These are phyloP conservation scores for Trichoderma pleuroti DNA, from an alignment of 2,329 filamentous ascomycete genomes.

Conservation along the genomic window DNA sequence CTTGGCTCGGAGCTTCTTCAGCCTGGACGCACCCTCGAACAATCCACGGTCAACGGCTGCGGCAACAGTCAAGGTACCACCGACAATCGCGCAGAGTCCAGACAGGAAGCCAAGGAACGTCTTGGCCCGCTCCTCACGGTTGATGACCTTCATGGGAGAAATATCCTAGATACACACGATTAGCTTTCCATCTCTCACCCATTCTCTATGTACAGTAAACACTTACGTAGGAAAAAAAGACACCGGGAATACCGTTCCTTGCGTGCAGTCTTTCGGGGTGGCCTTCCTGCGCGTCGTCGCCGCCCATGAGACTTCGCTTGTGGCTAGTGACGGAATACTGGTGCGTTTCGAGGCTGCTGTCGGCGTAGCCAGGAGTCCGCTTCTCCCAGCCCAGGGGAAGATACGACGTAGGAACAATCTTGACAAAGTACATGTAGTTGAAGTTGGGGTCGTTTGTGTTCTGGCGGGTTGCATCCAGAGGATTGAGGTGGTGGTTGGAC, in stretches of 20 bases:
- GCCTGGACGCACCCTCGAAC: conserved; percentile 79
- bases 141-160: conserved; percentile 99
- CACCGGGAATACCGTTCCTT: conserved; percentile 86
- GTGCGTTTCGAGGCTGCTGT: conserved; percentile 80
- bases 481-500: conserved; percentile 90
- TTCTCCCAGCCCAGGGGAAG: conserved; percentile 86
- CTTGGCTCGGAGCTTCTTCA: conserved; percentile 80
- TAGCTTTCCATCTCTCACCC: neutral
- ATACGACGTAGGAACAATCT: conserved; percentile 95
- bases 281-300: conserved; percentile 78
- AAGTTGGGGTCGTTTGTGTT: conserved; percentile 74
- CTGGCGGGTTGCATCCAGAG: conserved; percentile 78
- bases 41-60: conserved; percentile 87
- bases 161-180: conserved; percentile 63
- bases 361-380: conserved; percentile 35
- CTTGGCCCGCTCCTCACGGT: conserved; percentile 86
- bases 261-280: conserved; percentile 92
- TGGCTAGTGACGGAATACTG: conserved; percentile 98
- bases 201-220: neutral
- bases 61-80: conserved; percentile 91
- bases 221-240: conserved; percentile 97
- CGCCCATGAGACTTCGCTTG: conserved; percentile 80
- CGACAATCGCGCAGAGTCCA: conserved; percentile 89
- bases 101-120: conserved; percentile 89
- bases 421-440: conserved; percentile 99